Evolutionary conservation across 345 rosid species (phyloP).

Genomic region (Zanthoxylum bungeanum): DNA sequence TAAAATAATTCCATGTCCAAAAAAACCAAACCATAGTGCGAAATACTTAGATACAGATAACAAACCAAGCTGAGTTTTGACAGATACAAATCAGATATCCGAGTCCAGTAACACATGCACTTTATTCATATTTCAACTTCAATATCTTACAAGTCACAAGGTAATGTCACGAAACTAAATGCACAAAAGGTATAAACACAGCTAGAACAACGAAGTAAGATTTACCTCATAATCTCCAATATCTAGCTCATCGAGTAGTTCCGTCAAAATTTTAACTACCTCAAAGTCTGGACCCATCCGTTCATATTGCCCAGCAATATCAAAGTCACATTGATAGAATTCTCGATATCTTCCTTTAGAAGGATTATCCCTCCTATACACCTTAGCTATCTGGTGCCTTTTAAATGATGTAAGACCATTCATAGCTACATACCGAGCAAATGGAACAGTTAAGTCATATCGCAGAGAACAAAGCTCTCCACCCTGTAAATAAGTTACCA

Average conservation of each 20-base stretch:
- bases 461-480: conserved; percentile 95
- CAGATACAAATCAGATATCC: background rate
- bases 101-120: background rate
- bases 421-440: conserved; percentile 91
- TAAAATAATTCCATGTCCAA: background rate
- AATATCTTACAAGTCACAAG: background rate
- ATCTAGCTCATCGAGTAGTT: conserved; percentile 70
- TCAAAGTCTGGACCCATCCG: conserved; percentile 97
- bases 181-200: background rate
- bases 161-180: background rate
- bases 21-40: background rate
- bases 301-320: conserved; percentile 84
- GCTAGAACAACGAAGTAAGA: background rate
- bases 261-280: conserved; percentile 66
- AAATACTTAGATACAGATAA: background rate
- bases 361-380: conserved; percentile 92
- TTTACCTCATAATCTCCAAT: conserved; percentile 91
- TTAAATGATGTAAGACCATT: conserved; percentile 77
- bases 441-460: conserved; percentile 93
- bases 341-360: conserved; percentile 94
- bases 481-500: conserved; percentile 47
- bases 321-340: conserved; percentile 96
- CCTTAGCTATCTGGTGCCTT: conserved; percentile 89
- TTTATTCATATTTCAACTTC: background rate
- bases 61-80: background rate